Evolutionary conservation across 2,329 filamentous ascomycete genomes (phyloP).

Genomic region (Lithohypha guttulata): DNA sequence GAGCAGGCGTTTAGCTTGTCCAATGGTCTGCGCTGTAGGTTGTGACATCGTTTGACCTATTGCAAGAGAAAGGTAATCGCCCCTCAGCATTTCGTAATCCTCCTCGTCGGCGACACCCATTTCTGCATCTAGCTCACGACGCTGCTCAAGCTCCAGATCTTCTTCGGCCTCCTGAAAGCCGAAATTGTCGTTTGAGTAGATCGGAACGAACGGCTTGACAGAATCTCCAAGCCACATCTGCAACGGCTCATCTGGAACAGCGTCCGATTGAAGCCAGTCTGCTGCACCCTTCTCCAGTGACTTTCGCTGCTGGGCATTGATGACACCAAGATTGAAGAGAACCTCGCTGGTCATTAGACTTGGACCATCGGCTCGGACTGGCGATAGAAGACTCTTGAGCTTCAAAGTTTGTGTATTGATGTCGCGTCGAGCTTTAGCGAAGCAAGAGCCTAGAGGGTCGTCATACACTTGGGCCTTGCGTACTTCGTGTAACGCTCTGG

Average conservation of each 20-base stretch:
- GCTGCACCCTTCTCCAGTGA: slow-evolving; percentile 46
- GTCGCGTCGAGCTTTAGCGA: slow-evolving; percentile 29
- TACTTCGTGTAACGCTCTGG: slow-evolving; percentile 56
- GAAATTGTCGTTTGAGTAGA: slow-evolving; percentile 39
- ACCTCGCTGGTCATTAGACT: slow-evolving; percentile 43
- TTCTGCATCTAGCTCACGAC: slow-evolving; percentile 52
- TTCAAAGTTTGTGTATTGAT: slow-evolving; percentile 31
- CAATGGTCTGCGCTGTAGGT: slow-evolving; percentile 23
- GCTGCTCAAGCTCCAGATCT: slow-evolving; percentile 50
- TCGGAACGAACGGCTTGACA: slow-evolving; percentile 35
- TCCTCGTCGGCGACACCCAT: slow-evolving; percentile 41
- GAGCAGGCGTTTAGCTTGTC: slow-evolving; percentile 26
- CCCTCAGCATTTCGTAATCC: slow-evolving; percentile 43
- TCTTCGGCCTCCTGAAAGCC: slow-evolving; percentile 48
- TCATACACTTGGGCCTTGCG: slow-evolving; percentile 29
- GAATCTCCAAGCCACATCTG: slow-evolving; percentile 48
- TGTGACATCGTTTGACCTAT: slow-evolving; percentile 30
- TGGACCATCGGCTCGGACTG: slow-evolving; percentile 30
- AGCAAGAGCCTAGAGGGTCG: slow-evolving; percentile 31
- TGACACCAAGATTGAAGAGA: slow-evolving; percentile 45
- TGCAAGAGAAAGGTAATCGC: slow-evolving; percentile 33
- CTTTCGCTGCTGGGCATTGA: slow-evolving; percentile 52
- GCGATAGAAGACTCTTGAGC: slow-evolving; percentile 32
- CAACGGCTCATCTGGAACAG: slow-evolving; percentile 32
- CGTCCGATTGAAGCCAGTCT: slow-evolving; percentile 31